A percentile compares a stretch with the other conserved stretches of the same genome.
Conservation (phyloP, 371 early-diverging fungal species). For the Apophysomyces trapeziformis region DNA sequence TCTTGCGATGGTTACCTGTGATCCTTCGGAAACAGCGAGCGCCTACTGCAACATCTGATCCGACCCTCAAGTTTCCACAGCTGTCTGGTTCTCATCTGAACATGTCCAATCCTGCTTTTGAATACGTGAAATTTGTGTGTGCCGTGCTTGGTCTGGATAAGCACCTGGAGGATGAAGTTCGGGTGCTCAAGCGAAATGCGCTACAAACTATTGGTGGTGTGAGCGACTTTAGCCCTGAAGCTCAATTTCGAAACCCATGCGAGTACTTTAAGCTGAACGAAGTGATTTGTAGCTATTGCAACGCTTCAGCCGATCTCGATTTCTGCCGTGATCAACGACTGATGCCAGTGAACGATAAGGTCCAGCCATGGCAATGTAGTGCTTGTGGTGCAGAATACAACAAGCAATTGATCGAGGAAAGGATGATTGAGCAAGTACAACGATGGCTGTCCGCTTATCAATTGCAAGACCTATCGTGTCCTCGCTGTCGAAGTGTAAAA, state of each 20-base stretch:
- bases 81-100: slow-evolving; percentile 71
- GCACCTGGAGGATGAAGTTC: slow-evolving; percentile 61
- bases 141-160: slow-evolving; percentile 78
- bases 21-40: slow-evolving; percentile 31
- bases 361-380: slow-evolving; percentile 55
- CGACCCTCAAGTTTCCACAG: slow-evolving; percentile 60
- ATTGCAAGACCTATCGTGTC: slow-evolving; percentile 85
- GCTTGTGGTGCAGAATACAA: slow-evolving; percentile 81
- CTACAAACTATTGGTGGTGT: slow-evolving; percentile 68
- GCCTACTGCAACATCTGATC: not conserved
- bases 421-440: slow-evolving; percentile 72
- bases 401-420: slow-evolving; percentile 73
- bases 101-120: slow-evolving; percentile 70
- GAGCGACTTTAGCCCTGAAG: slow-evolving; percentile 80
- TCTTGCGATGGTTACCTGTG: slow-evolving; percentile 51
- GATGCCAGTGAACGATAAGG: slow-evolving; percentile 55
- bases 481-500: slow-evolving; percentile 79
- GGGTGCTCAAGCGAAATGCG: slow-evolving; percentile 77
- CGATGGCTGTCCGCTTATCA: slow-evolving; percentile 71
- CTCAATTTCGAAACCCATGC: slow-evolving; percentile 82
- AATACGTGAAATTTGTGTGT: slow-evolving; percentile 77
- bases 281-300: slow-evolving; percentile 90
- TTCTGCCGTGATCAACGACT: slow-evolving; percentile 84
- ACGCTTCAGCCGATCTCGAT: slow-evolving; percentile 84
- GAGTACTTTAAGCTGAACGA: slow-evolving; percentile 76